Evolutionary conservation across 1,284 basidiomycete species (phyloP), one percentile per base, ranked within the genome.

Genomic region (Athelia sp.): DNA sequence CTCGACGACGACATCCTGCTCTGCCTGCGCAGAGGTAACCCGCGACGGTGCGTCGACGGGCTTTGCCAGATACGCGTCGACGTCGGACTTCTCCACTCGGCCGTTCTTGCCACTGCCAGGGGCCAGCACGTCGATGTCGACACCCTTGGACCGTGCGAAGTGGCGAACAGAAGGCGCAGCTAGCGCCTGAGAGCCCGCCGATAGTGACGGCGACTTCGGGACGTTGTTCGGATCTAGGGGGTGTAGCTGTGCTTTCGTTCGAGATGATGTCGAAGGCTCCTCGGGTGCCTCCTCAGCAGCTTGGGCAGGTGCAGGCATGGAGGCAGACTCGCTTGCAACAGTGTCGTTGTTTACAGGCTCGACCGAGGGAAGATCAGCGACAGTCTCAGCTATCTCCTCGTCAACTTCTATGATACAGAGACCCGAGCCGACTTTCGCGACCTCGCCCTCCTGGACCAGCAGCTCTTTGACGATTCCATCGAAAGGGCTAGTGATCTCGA

Each of bases 401-500:
- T 88, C 86, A 17, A 87, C 83, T 57, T 93, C 85, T 48, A 97
- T 94, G 22, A 85, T 67, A 66, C 93, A 97, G 1, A 98, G 71
- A 4, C 84, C 82, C 43, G 80, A 72, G 21, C 94, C 93, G 15
- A 97, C 94, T 62, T 91, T 93, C 32, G 91, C 88, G 13, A 94
- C 80, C 58, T 92, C 81, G 17, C 94, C 94, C 55, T 88, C 89
- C 54, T 84, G 74, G 21, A 91, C 88, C 4, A 90, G 75, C 15
- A 96, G 68, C 49, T 85, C 74, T 51, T 75, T 82, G 43, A 97
- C 73, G 26, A 80, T 73, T 2, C 94, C 94, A 29, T 93, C 84
- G 58, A 81, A 93, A 0, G 93, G 92, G 50, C 86, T 89, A 0
- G 94, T 97, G 52, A 97, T 92, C 64, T 97, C 94, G 22, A 97